Conservation (phyloP, 306 rosid species). For the Vigna hirtella region DNA sequence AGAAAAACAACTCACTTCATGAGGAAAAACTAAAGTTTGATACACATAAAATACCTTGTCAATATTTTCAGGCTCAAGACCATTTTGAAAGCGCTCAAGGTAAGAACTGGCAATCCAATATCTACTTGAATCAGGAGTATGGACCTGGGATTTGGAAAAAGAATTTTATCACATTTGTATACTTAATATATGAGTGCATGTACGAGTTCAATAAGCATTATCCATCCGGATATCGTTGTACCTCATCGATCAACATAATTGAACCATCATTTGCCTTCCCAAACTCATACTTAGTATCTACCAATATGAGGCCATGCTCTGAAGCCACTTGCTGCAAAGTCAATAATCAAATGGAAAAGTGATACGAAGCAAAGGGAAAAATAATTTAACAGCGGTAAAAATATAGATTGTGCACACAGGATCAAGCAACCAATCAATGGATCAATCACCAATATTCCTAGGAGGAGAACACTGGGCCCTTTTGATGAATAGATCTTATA, state of each 20-base stretch:
- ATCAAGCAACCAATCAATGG: neutral
- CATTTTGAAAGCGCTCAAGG: conserved; percentile 70
- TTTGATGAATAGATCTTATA: neutral
- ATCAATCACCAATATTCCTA: conserved; percentile 17
- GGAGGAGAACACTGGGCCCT: neutral
- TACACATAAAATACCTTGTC: conserved; percentile 72
- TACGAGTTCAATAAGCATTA: neutral
- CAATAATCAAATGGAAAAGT: conserved; percentile 44
- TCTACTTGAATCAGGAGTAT: conserved; percentile 98
- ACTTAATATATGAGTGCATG: conserved; percentile 24
- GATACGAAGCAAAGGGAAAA: conserved; percentile 28
- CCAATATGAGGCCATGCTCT: conserved; percentile 95
- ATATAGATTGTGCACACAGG: conserved; percentile 1
- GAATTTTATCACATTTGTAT: conserved; percentile 26
- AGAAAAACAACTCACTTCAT: neutral
- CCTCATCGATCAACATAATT: conserved; percentile 92
- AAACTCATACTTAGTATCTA: conserved; percentile 94
- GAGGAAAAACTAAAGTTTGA: conserved; percentile 30
- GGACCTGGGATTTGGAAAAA: conserved; percentile 65
- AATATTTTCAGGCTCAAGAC: conserved; percentile 93
- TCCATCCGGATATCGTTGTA: conserved; percentile 37
- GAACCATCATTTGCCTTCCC: conserved; percentile 93
- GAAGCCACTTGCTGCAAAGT: conserved; percentile 75
- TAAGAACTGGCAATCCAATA: conserved; percentile 94
- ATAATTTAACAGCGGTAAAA: neutral